Evolutionary conservation across 2,329 filamentous ascomycete genomes (phyloP).

Genomic region (Aspergillus hiratsukae): DNA sequence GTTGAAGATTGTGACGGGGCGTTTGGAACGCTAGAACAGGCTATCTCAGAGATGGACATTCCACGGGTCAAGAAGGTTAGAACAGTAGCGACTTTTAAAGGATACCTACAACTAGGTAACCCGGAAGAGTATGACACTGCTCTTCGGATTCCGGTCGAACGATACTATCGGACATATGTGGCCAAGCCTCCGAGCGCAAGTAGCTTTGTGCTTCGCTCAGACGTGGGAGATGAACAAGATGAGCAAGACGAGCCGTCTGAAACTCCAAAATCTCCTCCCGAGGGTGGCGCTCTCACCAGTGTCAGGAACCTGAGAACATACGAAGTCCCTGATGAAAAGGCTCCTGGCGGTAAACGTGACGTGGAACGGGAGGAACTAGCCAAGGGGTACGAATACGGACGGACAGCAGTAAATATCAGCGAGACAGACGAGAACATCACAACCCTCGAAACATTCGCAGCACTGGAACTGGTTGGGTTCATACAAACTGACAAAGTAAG

Average conservation of each 20-base stretch:
- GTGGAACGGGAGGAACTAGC: conserved; percentile 77
- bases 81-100: conserved; percentile 75
- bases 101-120: conserved; percentile 74
- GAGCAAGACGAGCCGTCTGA: conserved; percentile 51
- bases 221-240: conserved; percentile 45
- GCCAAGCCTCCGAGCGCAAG: conserved; percentile 72
- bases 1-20: conserved; percentile 65
- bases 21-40: conserved; percentile 82
- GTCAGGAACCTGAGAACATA: conserved; percentile 79
- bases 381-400: conserved; percentile 92
- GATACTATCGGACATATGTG: conserved; percentile 81
- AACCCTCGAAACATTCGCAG: conserved; percentile 71
- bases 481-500: conserved; percentile 65
- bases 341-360: conserved; percentile 73
- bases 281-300: conserved; percentile 51
- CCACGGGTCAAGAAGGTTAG: conserved; percentile 73
- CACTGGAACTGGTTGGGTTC: conserved; percentile 82
- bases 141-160: conserved; percentile 78
- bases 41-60: conserved; percentile 71
- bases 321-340: conserved; percentile 68
- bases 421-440: conserved; percentile 83
- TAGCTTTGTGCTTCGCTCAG: conserved; percentile 61
- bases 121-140: conserved; percentile 67
- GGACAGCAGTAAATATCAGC: conserved; percentile 84
- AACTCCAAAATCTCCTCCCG: conserved; percentile 30